Evolutionary conservation across 352 stramenopile species (phyloP), one percentile per base, ranked within the genome.

Genomic region (Plasmopara viticola): DNA sequence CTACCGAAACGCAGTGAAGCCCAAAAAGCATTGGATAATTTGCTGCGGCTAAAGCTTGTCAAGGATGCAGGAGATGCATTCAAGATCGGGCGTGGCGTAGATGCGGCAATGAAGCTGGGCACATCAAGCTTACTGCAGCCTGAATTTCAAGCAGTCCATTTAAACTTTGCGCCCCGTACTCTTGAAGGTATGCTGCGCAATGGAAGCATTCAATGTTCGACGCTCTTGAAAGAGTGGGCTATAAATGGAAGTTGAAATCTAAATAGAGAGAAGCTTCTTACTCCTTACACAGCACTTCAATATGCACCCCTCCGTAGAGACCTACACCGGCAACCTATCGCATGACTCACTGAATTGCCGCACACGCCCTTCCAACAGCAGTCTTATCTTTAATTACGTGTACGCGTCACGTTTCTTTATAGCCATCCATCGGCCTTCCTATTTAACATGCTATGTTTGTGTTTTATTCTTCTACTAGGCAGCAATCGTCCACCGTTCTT

Each of bases 51-150:
- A 5, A 72, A 89, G 39, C 77, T 94, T 7, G 74, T 91, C 10
- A 81, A 84, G 44, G 78, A 89, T 47, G 74, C 78, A 6, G 80
- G 80, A 13, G 80, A 90, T 53, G 76, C 80, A 14, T 90, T 90
- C 38, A 67, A 68, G 13, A 84, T 89, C 42, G 77, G 72, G 37
- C 73, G 74, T 13, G 48, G 53, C 48, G 55, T 51, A 14, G 59
- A 65, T 29, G 43, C 13, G 8, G 48, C 40, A 6, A 50, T 53
- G n/a, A 68, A 55, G 10, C 50, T 58, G 30, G 51, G 62, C 38
- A 55, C 56, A 4, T 64, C 63, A 1, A 61, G 73, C 2, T 74
- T 76, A 29, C 56, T 89, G 9, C 78, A 86, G 48, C 83, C 78
- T 8, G 78, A 91, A 49, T 94, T 85, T 61, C 80, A 76, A 3